Conservation (phyloP, 192 early-diverging fungal genomes). For the Gamsiella multidivaricata region DNA sequence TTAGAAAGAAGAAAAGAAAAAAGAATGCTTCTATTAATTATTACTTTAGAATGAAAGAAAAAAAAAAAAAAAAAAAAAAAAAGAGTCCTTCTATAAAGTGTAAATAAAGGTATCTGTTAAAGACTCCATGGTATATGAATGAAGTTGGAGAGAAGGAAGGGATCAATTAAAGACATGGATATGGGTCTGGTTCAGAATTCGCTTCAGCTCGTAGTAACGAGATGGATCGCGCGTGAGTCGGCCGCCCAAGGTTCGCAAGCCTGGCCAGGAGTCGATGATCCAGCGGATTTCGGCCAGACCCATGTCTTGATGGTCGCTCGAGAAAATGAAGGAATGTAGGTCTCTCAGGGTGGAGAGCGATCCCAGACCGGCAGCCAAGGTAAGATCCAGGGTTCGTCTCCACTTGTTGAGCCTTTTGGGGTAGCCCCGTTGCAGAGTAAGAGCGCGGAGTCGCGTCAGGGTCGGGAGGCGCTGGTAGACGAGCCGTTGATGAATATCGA, state of each 20-base stretch:
- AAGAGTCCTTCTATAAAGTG: neutral
- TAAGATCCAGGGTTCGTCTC: neutral
- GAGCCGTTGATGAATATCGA: slow-evolving; percentile 5
- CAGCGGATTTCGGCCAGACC: slow-evolving; percentile 1
- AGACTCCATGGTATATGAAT: too few species aligned
- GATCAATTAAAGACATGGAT: slow-evolving; percentile 9
- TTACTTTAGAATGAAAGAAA: neutral
- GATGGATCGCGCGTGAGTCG: neutral
- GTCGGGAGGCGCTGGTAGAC: slow-evolving; percentile 4
- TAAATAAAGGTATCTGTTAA: too few species aligned
- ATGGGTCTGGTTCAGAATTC: neutral
- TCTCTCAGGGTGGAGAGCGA: neutral
- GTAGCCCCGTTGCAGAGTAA: too few species aligned
- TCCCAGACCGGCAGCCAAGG: neutral
- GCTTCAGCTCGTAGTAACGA: neutral
- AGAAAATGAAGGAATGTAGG: neutral
- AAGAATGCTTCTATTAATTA: neutral
- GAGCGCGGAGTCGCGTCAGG: neutral
- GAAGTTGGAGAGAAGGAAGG: neutral
- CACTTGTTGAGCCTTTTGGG: too few species aligned
- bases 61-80: neutral
- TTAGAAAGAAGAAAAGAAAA: neutral
- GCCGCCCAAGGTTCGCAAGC: neutral
- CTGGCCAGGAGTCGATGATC: slow-evolving; percentile 5
- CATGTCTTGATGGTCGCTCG: neutral